phyloP scores from a whole-genome alignment of 2,329 filamentous ascomycete species.

The Escovopsis weberi region DNA sequence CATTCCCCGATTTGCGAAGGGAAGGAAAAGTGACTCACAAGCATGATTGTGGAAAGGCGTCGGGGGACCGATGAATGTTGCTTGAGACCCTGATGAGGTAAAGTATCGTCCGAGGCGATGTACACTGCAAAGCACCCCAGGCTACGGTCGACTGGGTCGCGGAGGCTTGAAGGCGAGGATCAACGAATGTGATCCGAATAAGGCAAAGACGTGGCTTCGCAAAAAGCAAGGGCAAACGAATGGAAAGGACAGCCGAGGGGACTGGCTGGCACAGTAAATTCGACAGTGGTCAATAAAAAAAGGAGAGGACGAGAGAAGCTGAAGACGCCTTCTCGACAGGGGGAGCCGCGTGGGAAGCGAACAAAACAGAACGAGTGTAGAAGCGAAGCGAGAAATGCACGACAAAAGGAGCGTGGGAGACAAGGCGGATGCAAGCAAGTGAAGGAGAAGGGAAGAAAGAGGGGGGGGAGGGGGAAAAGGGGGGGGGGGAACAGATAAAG shows the following conservation, averaged over 20 bases:
- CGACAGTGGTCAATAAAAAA: background rate
- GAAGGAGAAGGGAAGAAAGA: background rate
- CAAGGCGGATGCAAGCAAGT: background rate
- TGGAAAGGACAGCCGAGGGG: background rate
- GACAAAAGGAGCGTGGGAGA: background rate
- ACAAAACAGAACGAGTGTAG: background rate
- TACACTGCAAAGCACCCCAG: too few species aligned
- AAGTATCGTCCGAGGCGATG: background rate
- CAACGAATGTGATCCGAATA: background rate
- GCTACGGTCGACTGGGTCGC: too few species aligned
- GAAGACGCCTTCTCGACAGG: background rate
- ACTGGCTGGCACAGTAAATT: too few species aligned
- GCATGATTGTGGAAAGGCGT: slow-evolving; percentile 3
- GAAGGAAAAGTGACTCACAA: slow-evolving; percentile 3
- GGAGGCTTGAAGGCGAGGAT: too few species aligned
- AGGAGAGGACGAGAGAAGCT: background rate
- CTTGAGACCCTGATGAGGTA: background rate
- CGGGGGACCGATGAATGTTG: slow-evolving; percentile 2
- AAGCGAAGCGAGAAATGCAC: background rate
- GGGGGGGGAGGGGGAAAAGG: background rate
- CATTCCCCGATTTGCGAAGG: background rate
- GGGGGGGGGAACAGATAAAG: background rate
- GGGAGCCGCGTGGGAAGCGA: background rate
- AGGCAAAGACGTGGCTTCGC: background rate
- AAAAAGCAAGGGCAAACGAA: background rate